These are phyloP conservation scores for Penicillium olsonii DNA, from an alignment of 2,329 filamentous ascomycete species.

Conservation along the genomic window DNA sequence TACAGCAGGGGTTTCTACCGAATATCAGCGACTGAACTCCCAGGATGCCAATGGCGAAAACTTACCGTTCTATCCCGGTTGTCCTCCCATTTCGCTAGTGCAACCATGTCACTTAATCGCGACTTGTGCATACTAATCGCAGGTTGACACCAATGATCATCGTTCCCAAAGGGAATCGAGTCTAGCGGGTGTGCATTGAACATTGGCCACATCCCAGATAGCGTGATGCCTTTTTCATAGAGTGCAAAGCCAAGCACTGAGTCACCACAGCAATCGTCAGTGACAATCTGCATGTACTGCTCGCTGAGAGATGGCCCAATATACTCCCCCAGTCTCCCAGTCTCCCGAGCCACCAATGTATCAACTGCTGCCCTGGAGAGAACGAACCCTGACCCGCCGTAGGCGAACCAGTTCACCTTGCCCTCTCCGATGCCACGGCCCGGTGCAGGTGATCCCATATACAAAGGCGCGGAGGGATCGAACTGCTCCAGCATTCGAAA, in stretches of 20 bases:
- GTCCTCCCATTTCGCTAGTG: slow-evolving; percentile 49
- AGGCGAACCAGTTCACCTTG: slow-evolving; percentile 47
- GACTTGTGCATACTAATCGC: slow-evolving; percentile 54
- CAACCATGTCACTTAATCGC: slow-evolving; percentile 49
- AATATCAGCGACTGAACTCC: background rate
- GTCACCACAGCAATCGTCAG: slow-evolving; percentile 56
- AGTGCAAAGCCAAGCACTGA: slow-evolving; percentile 54
- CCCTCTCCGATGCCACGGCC: slow-evolving; percentile 28
- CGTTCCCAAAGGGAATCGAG: slow-evolving; percentile 47
- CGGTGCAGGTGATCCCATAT: slow-evolving; percentile 54
- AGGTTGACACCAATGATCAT: slow-evolving; percentile 55
- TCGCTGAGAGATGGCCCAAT: slow-evolving; percentile 41
- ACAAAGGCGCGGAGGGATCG: slow-evolving; percentile 47
- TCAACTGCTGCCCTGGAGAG: slow-evolving; percentile 50
- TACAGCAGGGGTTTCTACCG: slow-evolving; percentile 24
- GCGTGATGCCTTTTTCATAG: slow-evolving; percentile 45
- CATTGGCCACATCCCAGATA: slow-evolving; percentile 54
- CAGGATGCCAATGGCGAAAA: background rate
- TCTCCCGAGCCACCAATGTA: slow-evolving; percentile 34
- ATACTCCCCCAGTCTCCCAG: slow-evolving; percentile 36
- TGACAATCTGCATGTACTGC: slow-evolving; percentile 45
- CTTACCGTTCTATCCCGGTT: slow-evolving; percentile 24
- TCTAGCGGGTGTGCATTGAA: slow-evolving; percentile 54
- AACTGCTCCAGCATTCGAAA: slow-evolving; percentile 54
- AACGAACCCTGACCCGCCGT: slow-evolving; percentile 53